Evolutionary conservation across 306 rosid genomes (phyloP), one percentile per base, ranked within the genome.

Genomic region (Hippophae gyantsensis): DNA sequence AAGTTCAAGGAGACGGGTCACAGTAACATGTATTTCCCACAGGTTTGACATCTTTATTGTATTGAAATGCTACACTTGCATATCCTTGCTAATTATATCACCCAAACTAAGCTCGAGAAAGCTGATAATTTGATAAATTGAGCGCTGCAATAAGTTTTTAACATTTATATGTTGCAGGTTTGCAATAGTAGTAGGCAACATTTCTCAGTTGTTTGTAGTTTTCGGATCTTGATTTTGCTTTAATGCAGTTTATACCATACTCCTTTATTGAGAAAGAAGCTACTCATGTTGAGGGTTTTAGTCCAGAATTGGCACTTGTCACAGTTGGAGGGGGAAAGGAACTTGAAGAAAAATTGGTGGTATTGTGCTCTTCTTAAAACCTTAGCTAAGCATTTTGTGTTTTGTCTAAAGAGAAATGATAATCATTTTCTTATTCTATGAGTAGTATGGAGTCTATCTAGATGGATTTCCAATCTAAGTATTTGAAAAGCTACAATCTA

Each of bases 341-440:
- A 70, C 95, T 92, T 67, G 99, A 92, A 80, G 99, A 92, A 75
- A 92, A 88, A 53, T 96, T 92, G 65, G 99, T 83, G 89, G 98
- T 92, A 74, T 40, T 78, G 63, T 7, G 48, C 32, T 13, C 55
- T 60, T 23, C 64, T 62, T 64, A 65, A 44, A 32, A 54, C 13
- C 42, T 7, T 42, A 32, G 38, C 38, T 43, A 59, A 13, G 10
- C 32, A 13, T 42, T 6, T 23, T 60, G 57, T 54, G 10, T 54
- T 66, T 61, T 57, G 3, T 4, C 26, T 6, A 14, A 8, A 48
- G 9, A 6, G 14, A 11, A 58, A 8, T 9, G 27, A 12, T 5
- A 51, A 47, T 7, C 13, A 40, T 3, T 50, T 40, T 63, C 2
- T 12, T 41, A 43, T n/a, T 48, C 25, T 11, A 1, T 48, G 57